Percentiles rank a stretch among this genome's conserved stretches.
Evolutionary conservation across 2,329 filamentous ascomycete genomes (phyloP).

Genomic region (Apiospora arundinis): DNA sequence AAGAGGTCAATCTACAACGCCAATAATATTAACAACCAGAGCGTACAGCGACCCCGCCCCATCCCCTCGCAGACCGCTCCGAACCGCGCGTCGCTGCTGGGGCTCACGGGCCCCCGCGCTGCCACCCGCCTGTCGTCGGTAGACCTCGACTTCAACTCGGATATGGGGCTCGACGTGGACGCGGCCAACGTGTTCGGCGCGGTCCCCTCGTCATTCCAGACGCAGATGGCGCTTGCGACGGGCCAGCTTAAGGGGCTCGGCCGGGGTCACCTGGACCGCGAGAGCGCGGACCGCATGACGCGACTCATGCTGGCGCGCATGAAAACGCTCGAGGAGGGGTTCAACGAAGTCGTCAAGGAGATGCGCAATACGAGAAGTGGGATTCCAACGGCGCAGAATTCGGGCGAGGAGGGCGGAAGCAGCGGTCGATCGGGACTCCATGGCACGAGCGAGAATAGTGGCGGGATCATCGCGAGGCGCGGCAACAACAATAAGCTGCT

Average conservation of each 20-base stretch:
- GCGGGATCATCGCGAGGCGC: background rate
- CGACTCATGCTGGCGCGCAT: constrained; percentile 86
- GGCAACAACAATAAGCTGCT: background rate
- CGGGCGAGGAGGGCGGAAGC: constrained; percentile 47
- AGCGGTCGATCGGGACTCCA: constrained; percentile 9
- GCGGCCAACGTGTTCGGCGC: constrained; percentile 66
- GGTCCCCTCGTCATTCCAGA: constrained; percentile 79
- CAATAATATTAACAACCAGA: background rate
- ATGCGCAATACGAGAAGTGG: constrained; percentile 67
- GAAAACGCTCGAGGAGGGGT: constrained; percentile 91
- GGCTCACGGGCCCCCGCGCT: constrained; percentile 24
- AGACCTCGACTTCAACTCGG: constrained; percentile 76
- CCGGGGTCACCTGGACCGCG: constrained; percentile 39
- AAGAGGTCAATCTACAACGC: constrained; percentile 44
- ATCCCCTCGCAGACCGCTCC: constrained; percentile 63
- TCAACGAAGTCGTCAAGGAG: constrained; percentile 84
- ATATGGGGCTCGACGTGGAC: constrained; percentile 66
- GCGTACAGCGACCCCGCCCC: constrained; percentile 55
- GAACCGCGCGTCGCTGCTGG: constrained; percentile 59
- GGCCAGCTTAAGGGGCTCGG: constrained; percentile 60
- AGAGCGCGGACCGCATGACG: constrained; percentile 72
- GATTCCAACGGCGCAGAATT: constrained; percentile 58
- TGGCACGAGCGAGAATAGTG: background rate
- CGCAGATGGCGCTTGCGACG: constrained; percentile 77
- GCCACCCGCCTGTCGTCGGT: constrained; percentile 62